Evolutionary conservation across 2,329 filamentous ascomycete species (phyloP).

Genomic region (Aspergillus melleus): DNA sequence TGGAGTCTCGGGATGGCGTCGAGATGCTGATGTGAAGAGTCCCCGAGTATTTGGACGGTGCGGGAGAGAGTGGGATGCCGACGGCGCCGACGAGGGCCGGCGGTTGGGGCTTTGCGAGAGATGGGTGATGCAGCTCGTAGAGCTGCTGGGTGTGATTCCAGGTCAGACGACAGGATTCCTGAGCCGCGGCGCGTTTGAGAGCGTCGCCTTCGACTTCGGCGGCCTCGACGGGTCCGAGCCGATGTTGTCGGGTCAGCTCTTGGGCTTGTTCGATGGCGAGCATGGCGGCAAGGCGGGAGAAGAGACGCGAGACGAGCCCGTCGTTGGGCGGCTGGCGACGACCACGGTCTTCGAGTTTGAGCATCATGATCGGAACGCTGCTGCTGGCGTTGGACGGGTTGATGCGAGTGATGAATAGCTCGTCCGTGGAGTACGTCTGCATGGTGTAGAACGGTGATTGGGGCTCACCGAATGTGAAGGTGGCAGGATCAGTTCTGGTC

Average conservation of each 20-base stretch:
- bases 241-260: constrained; percentile 40
- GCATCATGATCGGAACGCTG: constrained; percentile 45
- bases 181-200: constrained; percentile 43
- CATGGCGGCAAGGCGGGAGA: constrained; percentile 52
- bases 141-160: constrained; percentile 43
- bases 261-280: constrained; percentile 49
- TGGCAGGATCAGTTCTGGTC: constrained; percentile 40
- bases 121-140: constrained; percentile 50
- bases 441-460: constrained; percentile 47
- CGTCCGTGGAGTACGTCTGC: constrained; percentile 43
- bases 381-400: constrained; percentile 42
- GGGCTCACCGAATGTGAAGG: constrained; percentile 45
- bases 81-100: constrained; percentile 36
- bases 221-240: constrained; percentile 41
- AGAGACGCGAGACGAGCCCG: constrained; percentile 46
- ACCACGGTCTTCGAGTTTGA: constrained; percentile 40
- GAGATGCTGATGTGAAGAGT: constrained; percentile 45
- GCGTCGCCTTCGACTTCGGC: constrained; percentile 46
- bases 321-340: constrained; percentile 43
- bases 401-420: constrained; percentile 43
- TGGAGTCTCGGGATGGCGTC: constrained; percentile 23
- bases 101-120: constrained; percentile 32
- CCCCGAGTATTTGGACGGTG: constrained; percentile 30
- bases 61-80: constrained; percentile 35
- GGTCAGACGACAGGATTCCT: constrained; percentile 48